Percentiles rank a stretch among this genome's conserved stretches.
Evolutionary conservation across 345 rosid species (phyloP).

Genomic region (Garcia nutans): DNA sequence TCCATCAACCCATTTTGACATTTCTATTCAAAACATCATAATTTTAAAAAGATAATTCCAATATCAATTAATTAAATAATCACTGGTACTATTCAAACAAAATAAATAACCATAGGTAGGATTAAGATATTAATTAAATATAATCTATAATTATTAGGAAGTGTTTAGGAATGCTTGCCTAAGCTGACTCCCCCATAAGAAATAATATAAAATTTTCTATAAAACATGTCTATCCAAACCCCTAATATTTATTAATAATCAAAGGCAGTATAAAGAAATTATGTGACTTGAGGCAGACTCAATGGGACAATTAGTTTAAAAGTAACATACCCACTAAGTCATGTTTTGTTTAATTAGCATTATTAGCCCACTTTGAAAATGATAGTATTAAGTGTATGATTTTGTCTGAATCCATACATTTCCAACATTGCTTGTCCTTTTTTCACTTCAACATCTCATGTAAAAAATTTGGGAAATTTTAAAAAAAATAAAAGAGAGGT

Average conservation of each 20-base stretch:
- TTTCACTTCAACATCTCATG: slow-evolving; percentile 17
- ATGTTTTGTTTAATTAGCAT: slow-evolving; percentile 17
- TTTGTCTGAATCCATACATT: slow-evolving; percentile 19
- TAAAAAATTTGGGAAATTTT: neutral
- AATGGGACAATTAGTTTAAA: slow-evolving; percentile 24
- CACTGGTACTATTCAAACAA: too few species aligned
- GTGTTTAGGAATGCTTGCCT: too few species aligned
- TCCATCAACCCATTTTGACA: too few species aligned
- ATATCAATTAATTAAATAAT: too few species aligned
- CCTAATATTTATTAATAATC: neutral
- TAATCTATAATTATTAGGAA: too few species aligned
- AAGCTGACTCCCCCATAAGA: too few species aligned
- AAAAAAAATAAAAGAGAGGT: neutral
- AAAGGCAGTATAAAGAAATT: neutral
- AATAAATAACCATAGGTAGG: too few species aligned
- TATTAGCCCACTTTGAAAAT: slow-evolving; percentile 27
- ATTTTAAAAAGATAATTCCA: too few species aligned
- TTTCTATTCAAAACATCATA: too few species aligned
- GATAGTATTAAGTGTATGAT: slow-evolving; percentile 22
- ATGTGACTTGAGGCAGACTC: slow-evolving; percentile 33
- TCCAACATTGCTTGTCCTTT: slow-evolving; percentile 30
- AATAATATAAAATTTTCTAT: too few species aligned
- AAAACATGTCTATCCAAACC: neutral
- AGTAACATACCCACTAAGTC: slow-evolving; percentile 33
- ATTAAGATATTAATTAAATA: too few species aligned